phyloP scores from a whole-genome alignment of 805 yeast genomes.

The Metschnikowia cerradonensis region DNA sequence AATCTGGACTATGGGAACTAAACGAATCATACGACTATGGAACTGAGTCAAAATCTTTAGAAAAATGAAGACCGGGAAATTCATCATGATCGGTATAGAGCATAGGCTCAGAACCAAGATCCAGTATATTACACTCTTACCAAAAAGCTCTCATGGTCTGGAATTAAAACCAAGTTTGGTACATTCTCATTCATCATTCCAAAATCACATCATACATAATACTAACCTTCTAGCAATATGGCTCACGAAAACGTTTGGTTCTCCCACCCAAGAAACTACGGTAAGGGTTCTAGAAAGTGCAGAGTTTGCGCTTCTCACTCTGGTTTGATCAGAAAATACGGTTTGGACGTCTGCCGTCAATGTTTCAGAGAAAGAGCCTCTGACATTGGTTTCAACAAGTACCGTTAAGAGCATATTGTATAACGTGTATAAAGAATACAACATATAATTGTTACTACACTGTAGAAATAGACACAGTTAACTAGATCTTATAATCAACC shows the following conservation, averaged over 20 bases:
- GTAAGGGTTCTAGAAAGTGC: constrained; percentile 99
- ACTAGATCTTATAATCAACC: no score
- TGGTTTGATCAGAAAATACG: constrained; percentile 99
- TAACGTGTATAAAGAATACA: constrained; percentile 15
- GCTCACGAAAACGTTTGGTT: constrained; percentile 99
- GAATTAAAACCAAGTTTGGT: no score
- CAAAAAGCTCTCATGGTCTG: no score
- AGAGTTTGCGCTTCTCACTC: constrained; percentile 98
- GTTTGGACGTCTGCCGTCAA: constrained; percentile 99
- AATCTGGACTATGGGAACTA: no score
- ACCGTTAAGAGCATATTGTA: constrained; percentile 61
- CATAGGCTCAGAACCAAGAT: no score
- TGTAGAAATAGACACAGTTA: no score
- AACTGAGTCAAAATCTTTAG: no score
- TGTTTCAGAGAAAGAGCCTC: constrained; percentile 99
- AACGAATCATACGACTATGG: no score
- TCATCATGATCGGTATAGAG: no score
- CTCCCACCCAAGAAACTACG: constrained; percentile 99
- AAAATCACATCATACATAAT: constrained; percentile 1
- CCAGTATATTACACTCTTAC: no score
- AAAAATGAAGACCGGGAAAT: no score
- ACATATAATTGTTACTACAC: constrained; percentile 6
- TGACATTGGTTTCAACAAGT: constrained; percentile 99
- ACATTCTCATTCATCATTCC: no score
- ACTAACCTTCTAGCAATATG: constrained; percentile 63